Conservation (phyloP, 179 eudicot species). For the Heliamphora pulchella region DNA sequence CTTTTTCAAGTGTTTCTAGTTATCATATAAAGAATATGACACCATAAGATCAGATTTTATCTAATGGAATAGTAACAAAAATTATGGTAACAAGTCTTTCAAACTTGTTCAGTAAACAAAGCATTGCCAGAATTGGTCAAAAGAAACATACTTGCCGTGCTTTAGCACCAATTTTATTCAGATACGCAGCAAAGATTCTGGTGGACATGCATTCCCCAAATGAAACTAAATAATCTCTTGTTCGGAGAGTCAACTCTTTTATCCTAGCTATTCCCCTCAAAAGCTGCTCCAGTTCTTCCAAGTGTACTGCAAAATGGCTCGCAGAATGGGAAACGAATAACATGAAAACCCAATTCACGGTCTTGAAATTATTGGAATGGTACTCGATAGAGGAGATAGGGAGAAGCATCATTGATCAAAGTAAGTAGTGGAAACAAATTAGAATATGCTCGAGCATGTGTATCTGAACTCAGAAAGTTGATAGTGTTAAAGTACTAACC, state of each 20-base stretch:
- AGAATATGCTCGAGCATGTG: neutral
- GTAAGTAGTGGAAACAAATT: neutral
- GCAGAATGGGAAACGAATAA: neutral
- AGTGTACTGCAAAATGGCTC: slow-evolving; percentile 44
- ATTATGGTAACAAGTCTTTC: neutral
- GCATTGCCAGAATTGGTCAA: slow-evolving; percentile 2
- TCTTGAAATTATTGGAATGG: neutral
- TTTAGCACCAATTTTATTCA: slow-evolving; percentile 74
- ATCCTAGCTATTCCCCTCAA: slow-evolving; percentile 84
- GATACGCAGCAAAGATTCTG: slow-evolving; percentile 75
- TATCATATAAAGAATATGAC: neutral
- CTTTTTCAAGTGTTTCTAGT: neutral
- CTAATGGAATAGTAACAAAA: neutral
- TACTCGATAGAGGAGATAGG: neutral
- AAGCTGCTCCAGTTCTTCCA: slow-evolving; percentile 84
- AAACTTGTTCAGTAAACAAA: neutral
- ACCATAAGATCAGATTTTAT: neutral
- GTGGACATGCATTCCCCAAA: slow-evolving; percentile 99
- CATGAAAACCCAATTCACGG: neutral
- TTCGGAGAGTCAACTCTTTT: slow-evolving; percentile 84
- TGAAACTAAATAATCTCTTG: slow-evolving; percentile 81
- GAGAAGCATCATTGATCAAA: slow-evolving; percentile 8
- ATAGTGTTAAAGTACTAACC: slow-evolving; percentile 31
- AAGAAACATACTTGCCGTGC: slow-evolving; percentile 74
- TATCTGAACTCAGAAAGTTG: neutral